Base-by-base conservation (phyloP, 2,329 filamentous ascomycete genomes). In the Penicillium sp. region DNA sequence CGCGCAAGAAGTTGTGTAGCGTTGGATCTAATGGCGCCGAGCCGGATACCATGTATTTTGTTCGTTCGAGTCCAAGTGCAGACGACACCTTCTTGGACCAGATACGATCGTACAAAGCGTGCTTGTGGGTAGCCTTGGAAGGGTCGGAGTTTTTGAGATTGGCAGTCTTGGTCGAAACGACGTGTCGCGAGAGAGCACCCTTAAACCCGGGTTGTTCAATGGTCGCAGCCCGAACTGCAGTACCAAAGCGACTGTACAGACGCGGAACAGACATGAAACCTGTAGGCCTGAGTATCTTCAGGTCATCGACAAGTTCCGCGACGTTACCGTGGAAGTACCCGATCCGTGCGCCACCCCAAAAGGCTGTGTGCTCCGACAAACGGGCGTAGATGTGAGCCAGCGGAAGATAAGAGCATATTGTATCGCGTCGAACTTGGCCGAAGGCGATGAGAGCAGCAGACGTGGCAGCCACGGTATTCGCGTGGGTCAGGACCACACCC, bases 271-370 rank as follows among this genome's bases (percentile, higher is more conserved):
- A 94, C 55, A 85, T 81, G 65, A 98, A 88, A 8, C 78, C 77
- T 9, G 85, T 93, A 0, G 93, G 93, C 43, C 82, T 80, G 41
- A 98, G 75, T 26, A 88, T 65, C 73, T 97, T 94, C 70, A 98
- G 69, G 60, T 98, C 93, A 43, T 98, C 93, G 1, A 94, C 82
- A 13, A 98, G 73, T 49, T 86, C 86, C 9, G 86, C 62, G 47
- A 96, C 84, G 60, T 96, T 88, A 39, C 93, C 93, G 55, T 93
- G 87, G 78, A 96, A 98, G 67, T 91, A 98, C 9, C 91, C 93
- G 54, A 96, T 82, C 7, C 80, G 72, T 21, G 79, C 80, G 39
- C 88, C 90, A 36, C 79, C 76, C 57, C 84, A 80, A 11, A 96
- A 73, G 10, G 80, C 78, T 3, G 75, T 73, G 63, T 94, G 86